phyloP scores from a whole-genome alignment of 495 filamentous ascomycete genomes.

The Neurospora sp. region DNA sequence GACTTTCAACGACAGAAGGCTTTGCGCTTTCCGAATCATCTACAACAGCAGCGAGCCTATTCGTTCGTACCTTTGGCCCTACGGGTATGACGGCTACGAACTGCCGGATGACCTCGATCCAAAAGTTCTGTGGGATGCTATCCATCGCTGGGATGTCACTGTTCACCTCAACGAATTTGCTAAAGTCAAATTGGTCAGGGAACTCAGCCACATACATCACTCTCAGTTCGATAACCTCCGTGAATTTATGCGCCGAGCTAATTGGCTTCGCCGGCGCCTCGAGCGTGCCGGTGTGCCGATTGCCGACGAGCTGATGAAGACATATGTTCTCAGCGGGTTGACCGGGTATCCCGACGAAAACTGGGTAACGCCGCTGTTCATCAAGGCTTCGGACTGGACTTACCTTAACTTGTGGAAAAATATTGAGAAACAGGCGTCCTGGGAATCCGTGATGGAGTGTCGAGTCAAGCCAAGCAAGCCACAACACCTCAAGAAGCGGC shows the following conservation, averaged over 20 bases:
- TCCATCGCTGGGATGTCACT: neutral
- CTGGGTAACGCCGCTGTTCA: neutral
- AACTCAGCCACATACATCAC: neutral
- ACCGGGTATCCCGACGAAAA: neutral
- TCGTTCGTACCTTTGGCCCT: neutral
- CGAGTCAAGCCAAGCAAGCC: neutral
- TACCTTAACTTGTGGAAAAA: neutral
- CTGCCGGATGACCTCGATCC: neutral
- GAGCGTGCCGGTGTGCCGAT: neutral
- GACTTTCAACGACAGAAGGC: neutral
- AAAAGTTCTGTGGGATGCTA: neutral
- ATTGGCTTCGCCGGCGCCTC: neutral
- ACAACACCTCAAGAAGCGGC: neutral
- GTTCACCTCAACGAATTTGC: neutral
- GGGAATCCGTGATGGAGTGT: neutral
- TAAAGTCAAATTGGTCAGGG: neutral
- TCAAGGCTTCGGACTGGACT: neutral
- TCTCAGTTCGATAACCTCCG: neutral
- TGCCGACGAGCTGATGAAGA: neutral
- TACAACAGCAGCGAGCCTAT: neutral
- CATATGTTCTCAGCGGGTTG: neutral
- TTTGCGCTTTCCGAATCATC: neutral
- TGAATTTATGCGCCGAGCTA: neutral
- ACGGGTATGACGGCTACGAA: neutral
- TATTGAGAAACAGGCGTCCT: neutral